Evolutionary conservation across 2,329 filamentous ascomycete genomes (phyloP).

Genomic region (Dothideomycetes sp.): DNA sequence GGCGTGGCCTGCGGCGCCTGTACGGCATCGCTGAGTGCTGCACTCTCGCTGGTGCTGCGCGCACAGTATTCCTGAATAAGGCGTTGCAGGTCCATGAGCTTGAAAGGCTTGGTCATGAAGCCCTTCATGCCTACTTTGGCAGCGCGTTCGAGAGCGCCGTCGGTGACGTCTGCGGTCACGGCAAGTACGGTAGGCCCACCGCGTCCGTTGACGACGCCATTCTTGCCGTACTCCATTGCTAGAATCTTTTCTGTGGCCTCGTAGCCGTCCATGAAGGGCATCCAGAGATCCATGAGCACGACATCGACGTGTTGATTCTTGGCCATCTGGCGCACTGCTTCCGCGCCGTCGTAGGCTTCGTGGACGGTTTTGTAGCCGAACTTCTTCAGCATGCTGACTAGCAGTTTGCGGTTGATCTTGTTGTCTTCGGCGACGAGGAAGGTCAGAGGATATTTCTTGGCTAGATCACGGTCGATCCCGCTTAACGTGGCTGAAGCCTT

Average conservation of each 20-base stretch:
- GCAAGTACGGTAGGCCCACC: slow-evolving; percentile 41
- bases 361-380: slow-evolving; percentile 53
- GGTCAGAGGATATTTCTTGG: slow-evolving; percentile 49
- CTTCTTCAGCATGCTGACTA: slow-evolving; percentile 55
- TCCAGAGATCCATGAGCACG: slow-evolving; percentile 67
- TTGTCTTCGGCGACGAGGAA: slow-evolving; percentile 66
- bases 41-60: slow-evolving; percentile 6
- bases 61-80: slow-evolving; percentile 42
- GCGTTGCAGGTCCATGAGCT: slow-evolving; percentile 49
- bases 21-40: not conserved
- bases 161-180: slow-evolving; percentile 57
- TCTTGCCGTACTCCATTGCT: slow-evolving; percentile 27
- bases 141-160: slow-evolving; percentile 49
- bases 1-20: no score
- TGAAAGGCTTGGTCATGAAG: slow-evolving; percentile 59
- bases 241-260: slow-evolving; percentile 56
- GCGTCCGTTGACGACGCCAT: slow-evolving; percentile 9
- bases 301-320: slow-evolving; percentile 41
- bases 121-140: slow-evolving; percentile 55
- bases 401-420: slow-evolving; percentile 56
- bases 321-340: slow-evolving; percentile 52
- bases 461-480: slow-evolving; percentile 45
- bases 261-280: slow-evolving; percentile 64
- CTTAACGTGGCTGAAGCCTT: slow-evolving; percentile 17
- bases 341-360: slow-evolving; percentile 57